These are phyloP conservation scores for Geotrichum candidum DNA, from an alignment of 1,139 yeast genomes.

Conservation along the genomic window DNA sequence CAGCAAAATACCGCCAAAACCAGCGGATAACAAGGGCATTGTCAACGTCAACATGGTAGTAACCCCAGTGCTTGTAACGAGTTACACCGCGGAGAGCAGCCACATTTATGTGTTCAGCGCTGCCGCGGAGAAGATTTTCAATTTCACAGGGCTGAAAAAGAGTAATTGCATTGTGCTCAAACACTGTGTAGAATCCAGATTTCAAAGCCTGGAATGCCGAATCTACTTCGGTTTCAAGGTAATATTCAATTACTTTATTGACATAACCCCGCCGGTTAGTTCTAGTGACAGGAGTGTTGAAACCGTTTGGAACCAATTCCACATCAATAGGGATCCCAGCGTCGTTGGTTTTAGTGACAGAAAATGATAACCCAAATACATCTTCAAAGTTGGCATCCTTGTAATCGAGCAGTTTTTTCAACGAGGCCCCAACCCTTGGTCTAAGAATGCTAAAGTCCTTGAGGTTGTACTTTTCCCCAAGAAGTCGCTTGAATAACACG, in stretches of 20 bases:
- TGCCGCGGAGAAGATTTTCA: constrained; percentile 72
- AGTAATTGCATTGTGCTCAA: constrained; percentile 74
- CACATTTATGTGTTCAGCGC: constrained; percentile 61
- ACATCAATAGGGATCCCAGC: constrained; percentile 24
- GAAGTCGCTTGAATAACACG: constrained; percentile 67
- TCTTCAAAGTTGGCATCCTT: constrained; percentile 43
- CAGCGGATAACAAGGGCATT: constrained; percentile 46
- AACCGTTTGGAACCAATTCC: constrained; percentile 57
- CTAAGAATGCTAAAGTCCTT: constrained; percentile 61
- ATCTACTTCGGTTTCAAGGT: constrained; percentile 50
- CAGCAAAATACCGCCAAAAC: constrained; percentile 71
- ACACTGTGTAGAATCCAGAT: constrained; percentile 67
- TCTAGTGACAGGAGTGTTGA: constrained; percentile 45
- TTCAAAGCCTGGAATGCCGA: constrained; percentile 53
- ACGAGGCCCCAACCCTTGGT: constrained; percentile 59
- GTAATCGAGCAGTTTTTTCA: constrained; percentile 49
- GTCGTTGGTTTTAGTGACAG: constrained; percentile 33
- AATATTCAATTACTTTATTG: constrained; percentile 53
- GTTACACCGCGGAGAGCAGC: constrained; percentile 65
- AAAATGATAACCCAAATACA: constrained; percentile 46
- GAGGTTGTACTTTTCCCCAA: constrained; percentile 50
- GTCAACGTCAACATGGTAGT: constrained; percentile 35
- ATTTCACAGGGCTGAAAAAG: constrained; percentile 78
- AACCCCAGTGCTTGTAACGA: constrained; percentile 56
- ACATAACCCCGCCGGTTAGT: constrained; percentile 58